These are phyloP conservation scores for Vachellia collinsii DNA, from an alignment of 306 rosid genomes.

Conservation along the genomic window DNA sequence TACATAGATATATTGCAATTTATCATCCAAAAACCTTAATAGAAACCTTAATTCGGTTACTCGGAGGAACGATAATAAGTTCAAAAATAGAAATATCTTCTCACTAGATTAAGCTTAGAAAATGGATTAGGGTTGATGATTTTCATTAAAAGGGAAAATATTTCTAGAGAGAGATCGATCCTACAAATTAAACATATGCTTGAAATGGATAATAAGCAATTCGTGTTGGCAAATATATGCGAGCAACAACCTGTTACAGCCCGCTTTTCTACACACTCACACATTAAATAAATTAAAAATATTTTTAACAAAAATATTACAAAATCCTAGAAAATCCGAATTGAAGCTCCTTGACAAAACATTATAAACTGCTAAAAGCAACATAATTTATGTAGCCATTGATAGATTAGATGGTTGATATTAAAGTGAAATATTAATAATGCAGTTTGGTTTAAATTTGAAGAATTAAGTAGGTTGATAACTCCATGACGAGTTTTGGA, in stretches of 20 bases:
- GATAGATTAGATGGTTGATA: background rate
- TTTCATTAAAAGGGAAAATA: no score
- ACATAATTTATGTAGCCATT: background rate
- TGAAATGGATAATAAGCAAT: background rate
- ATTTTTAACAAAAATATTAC: background rate
- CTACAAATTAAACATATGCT: background rate
- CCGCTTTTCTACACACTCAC: background rate
- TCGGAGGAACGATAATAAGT: no score
- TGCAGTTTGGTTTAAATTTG: slow-evolving; percentile 1
- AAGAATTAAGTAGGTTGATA: background rate
- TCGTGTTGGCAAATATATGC: background rate
- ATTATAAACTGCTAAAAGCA: background rate
- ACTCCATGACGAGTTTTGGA: background rate
- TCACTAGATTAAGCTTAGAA: no score
- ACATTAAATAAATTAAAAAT: background rate
- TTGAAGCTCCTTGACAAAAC: background rate
- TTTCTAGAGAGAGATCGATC: no score
- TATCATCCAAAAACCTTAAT: no score
- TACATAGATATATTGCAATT: no score
- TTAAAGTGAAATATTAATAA: background rate
- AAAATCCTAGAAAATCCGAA: no score
- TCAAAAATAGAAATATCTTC: background rate
- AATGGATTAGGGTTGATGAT: no score
- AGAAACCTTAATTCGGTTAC: background rate
- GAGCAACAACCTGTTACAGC: no score